Evolutionary conservation across 2,329 filamentous ascomycete species (phyloP).

Genomic region (Colletotrichum sp.): DNA sequence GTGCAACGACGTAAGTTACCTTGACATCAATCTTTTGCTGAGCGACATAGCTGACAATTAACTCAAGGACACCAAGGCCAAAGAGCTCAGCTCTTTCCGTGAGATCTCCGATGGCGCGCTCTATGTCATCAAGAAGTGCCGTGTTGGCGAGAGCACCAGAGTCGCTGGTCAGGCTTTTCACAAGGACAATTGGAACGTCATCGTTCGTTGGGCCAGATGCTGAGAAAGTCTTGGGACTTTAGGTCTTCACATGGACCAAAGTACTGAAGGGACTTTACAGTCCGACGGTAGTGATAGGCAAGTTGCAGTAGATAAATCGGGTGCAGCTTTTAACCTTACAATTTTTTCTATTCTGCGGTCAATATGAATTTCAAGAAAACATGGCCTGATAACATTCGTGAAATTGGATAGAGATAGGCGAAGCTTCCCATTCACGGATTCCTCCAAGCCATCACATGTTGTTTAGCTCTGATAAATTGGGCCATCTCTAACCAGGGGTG

Average conservation of each 20-base stretch:
- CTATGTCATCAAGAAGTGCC: neutral
- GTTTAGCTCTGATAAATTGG: neutral
- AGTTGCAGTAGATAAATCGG: neutral
- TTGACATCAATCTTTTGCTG: neutral
- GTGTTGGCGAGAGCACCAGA: neutral
- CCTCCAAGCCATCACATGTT: neutral
- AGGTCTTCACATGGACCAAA: neutral
- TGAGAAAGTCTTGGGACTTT: neutral
- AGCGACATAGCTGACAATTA: neutral
- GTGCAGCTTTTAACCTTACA: neutral
- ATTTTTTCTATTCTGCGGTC: neutral
- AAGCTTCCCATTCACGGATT: neutral
- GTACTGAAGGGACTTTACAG: neutral
- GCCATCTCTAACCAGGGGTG: neutral
- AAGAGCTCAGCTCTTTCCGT: neutral
- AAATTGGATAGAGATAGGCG: neutral
- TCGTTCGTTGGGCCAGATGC: neutral
- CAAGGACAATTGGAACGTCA: neutral
- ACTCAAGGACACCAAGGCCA: slow-evolving; percentile 2
- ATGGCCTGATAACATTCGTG: neutral
- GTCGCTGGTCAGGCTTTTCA: neutral
- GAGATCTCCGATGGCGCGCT: slow-evolving; percentile 7
- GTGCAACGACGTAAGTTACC: slow-evolving; percentile 26
- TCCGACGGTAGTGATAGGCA: neutral
- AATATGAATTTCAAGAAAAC: neutral